Conservation (phyloP, 768 basidiomycete genomes). For the Kwoniella sp. region DNA sequence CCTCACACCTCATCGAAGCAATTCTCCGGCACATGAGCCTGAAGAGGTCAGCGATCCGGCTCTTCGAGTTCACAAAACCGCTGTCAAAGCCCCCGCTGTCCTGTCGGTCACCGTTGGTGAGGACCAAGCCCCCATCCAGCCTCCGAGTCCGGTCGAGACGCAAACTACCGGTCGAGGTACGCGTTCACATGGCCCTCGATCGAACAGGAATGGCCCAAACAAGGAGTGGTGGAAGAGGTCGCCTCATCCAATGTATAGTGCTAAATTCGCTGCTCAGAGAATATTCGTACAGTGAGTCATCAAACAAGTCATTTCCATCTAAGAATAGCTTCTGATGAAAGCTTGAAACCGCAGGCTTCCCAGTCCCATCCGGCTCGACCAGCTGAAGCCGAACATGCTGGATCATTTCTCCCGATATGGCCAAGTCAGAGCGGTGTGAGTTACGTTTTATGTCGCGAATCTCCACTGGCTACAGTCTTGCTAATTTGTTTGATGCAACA, state of each 20-base stretch:
- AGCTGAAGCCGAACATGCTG: constrained; percentile 14
- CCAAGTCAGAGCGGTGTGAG: constrained; percentile 22
- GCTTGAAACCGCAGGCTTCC: too few species aligned
- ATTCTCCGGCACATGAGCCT: background rate
- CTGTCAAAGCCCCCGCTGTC: constrained; percentile 7
- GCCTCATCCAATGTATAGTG: constrained; percentile 37
- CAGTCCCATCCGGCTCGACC: constrained; percentile 18
- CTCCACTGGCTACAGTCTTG: too few species aligned
- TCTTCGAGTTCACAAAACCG: background rate
- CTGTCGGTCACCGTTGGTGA: constrained; percentile 9
- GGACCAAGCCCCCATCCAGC: background rate
- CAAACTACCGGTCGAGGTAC: background rate
- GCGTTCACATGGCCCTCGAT: background rate
- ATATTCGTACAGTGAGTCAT: constrained; percentile 29
- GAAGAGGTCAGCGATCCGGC: constrained; percentile 4
- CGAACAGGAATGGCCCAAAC: background rate
- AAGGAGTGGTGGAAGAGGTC: constrained; percentile 19
- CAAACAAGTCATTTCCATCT: too few species aligned
- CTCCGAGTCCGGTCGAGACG: constrained; percentile 3
- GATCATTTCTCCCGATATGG: constrained; percentile 37
- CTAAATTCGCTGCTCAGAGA: constrained; percentile 24
- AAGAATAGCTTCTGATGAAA: too few species aligned
- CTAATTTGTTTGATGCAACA: too few species aligned
- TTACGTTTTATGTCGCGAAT: background rate
- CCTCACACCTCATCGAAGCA: constrained; percentile 4